phyloP scores from a whole-genome alignment of 352 stramenopile species.

The Phytophthora meadii region DNA sequence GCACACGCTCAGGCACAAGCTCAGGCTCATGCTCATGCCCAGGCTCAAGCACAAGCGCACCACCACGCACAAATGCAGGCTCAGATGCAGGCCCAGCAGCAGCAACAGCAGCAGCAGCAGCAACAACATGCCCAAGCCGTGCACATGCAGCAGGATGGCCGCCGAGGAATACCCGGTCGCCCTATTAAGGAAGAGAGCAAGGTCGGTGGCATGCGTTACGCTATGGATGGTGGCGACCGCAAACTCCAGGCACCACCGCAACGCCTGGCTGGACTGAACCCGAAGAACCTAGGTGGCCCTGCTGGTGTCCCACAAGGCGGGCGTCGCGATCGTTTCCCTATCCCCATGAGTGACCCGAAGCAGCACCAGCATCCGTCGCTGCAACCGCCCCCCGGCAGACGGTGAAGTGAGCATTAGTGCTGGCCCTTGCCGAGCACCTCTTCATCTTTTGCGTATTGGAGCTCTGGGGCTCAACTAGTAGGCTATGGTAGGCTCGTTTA shows the following conservation, averaged over 20 bases:
- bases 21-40: conserved; percentile 66
- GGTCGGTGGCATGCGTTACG: conserved; percentile 59
- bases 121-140: conserved; percentile 74
- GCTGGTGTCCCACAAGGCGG: conserved; percentile 49
- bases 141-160: conserved; percentile 67
- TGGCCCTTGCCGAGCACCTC: conserved; percentile 24
- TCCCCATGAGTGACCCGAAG: conserved; percentile 78
- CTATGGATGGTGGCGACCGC: conserved; percentile 68
- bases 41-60: conserved; percentile 66
- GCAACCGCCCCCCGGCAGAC: conserved; percentile 68
- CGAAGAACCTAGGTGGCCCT: conserved; percentile 73
- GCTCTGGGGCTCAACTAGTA: conserved; percentile 34
- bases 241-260: conserved; percentile 66
- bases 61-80: conserved; percentile 68
- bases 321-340: conserved; percentile 74
- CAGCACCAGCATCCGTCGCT: conserved; percentile 77
- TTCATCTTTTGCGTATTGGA: conserved; percentile 40
- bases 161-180: conserved; percentile 65
- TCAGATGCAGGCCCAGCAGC: conserved; percentile 69
- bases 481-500: conserved; percentile 42
- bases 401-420: conserved; percentile 48
- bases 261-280: conserved; percentile 72
- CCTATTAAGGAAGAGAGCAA: conserved; percentile 78
- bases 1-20: conserved; percentile 62
- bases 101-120: conserved; percentile 72